Evolutionary conservation across 345 rosid species (phyloP).

Genomic region (Eutrema heterophyllum): DNA sequence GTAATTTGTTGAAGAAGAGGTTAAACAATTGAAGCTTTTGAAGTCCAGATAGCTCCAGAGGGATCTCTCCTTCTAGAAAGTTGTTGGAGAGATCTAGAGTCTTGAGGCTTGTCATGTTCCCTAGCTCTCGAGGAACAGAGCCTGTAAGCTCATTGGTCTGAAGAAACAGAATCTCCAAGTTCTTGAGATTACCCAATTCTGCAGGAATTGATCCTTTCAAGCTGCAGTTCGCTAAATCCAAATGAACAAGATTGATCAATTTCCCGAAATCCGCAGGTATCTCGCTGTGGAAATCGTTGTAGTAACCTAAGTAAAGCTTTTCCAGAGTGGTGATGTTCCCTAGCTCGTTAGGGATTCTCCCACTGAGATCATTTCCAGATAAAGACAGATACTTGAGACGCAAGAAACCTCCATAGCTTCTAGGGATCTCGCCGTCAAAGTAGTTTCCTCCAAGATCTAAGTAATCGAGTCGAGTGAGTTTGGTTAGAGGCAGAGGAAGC

Average conservation of each 20-base stretch:
- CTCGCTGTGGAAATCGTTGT: constrained; percentile 63
- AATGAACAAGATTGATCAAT: constrained; percentile 51
- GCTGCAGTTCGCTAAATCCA: constrained; percentile 76
- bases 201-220: constrained; percentile 68
- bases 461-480: constrained; percentile 44
- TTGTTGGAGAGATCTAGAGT: constrained; percentile 77
- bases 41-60: constrained; percentile 58
- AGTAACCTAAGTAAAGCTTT: constrained; percentile 69
- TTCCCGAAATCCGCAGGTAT: constrained; percentile 67
- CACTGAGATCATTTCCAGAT: constrained; percentile 72
- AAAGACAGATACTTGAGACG: constrained; percentile 61
- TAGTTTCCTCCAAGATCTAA: constrained; percentile 88
- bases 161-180: constrained; percentile 60
- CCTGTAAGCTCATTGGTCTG: constrained; percentile 69
- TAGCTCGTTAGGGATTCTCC: constrained; percentile 61
- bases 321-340: constrained; percentile 63
- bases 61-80: constrained; percentile 69
- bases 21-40: constrained; percentile 57
- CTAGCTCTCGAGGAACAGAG: constrained; percentile 57
- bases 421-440: constrained; percentile 68
- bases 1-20: constrained; percentile 71
- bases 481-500: constrained; percentile 48
- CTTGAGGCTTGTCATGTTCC: constrained; percentile 64
- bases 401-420: constrained; percentile 49
- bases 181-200: constrained; percentile 60